Conservation (phyloP, 495 filamentous ascomycete species). For the Penicillium pancosmium region DNA sequence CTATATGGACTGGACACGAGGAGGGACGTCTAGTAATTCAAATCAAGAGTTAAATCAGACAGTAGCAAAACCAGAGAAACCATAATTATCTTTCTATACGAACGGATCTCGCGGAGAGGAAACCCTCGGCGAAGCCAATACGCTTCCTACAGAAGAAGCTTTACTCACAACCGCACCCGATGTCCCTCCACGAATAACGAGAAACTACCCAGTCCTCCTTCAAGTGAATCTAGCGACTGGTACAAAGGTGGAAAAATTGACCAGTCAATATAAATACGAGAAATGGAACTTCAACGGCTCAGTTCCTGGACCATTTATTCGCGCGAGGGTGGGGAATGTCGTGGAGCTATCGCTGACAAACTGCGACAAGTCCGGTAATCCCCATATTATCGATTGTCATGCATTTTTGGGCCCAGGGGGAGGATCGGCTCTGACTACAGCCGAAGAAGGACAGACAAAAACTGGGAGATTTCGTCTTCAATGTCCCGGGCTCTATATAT, state of each 20-base stretch:
- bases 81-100: no score
- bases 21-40: no score
- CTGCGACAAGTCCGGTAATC: slow-evolving; percentile 20
- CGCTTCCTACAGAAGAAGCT: slow-evolving; percentile 16
- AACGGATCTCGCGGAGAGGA: no score
- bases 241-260: slow-evolving; percentile 17
- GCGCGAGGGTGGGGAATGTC: slow-evolving; percentile 4
- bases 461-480: slow-evolving; percentile 19
- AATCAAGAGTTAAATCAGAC: no score
- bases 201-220: slow-evolving; percentile 19
- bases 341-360: slow-evolving; percentile 21
- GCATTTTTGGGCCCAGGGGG: slow-evolving; percentile 22
- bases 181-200: slow-evolving; percentile 20
- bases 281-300: slow-evolving; percentile 28
- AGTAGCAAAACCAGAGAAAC: no score
- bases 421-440: slow-evolving; percentile 21
- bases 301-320: slow-evolving; percentile 26
- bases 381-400: slow-evolving; percentile 26
- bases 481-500: slow-evolving; percentile 18
- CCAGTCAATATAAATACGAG: slow-evolving; percentile 25
- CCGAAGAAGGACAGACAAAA: slow-evolving; percentile 22
- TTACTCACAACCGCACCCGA: slow-evolving; percentile 18
- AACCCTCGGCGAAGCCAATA: no score
- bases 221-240: slow-evolving; percentile 17
- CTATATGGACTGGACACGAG: no score